Base-by-base conservation (phyloP, 2,329 filamentous ascomycete species). In the Ascosphaera pollenicola region DNA sequence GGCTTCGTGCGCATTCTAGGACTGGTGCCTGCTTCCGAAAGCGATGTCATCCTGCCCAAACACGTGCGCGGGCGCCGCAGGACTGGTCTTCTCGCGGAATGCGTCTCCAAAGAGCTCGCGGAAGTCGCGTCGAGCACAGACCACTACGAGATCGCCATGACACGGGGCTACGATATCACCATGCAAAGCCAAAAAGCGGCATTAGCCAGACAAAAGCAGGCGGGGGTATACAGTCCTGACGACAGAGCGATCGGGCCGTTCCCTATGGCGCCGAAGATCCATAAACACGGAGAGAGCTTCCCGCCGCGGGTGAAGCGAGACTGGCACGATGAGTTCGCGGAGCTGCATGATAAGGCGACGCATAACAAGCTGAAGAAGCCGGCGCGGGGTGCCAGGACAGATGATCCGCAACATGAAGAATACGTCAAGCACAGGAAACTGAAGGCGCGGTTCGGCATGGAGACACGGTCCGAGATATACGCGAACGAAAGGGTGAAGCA, bases 1-100 rank as follows among this genome's bases (percentile, higher is more conserved):
- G 87, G 87, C 2, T 68, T 75, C 15, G 75, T 92, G 2, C 73
- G 84, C 37, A 76, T 87, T 63, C 65, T 95, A 1, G 52, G 85
- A 31, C 85, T 84, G 75, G 50, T 75, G 3, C 65, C 69, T 1
- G 62, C 75, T 35, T 61, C 68, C 0, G 76, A 82, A 41, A 72
- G 72, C 45, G 49, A 56, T 5, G 44, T 54, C 1, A 46, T 81
- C 1, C 42, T 93, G 6, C 78, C 85, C 0, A 69, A 68, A 39
- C 58, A 61, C 2, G 51, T 78, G 2, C 54, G 61, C 26, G 54
- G 61, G 1, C 68, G 76, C n/a, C 65, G 57, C 34, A 74, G 73
- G 36, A 53, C 64, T 17, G 63, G 69, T 3, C 52, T 79, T 3
- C 37, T 77, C 39, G 62, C 68, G 2, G 75, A 83, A 46, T 55